phyloP scores from a whole-genome alignment of 495 filamentous ascomycete species.

The Podospora pseudopauciseta region DNA sequence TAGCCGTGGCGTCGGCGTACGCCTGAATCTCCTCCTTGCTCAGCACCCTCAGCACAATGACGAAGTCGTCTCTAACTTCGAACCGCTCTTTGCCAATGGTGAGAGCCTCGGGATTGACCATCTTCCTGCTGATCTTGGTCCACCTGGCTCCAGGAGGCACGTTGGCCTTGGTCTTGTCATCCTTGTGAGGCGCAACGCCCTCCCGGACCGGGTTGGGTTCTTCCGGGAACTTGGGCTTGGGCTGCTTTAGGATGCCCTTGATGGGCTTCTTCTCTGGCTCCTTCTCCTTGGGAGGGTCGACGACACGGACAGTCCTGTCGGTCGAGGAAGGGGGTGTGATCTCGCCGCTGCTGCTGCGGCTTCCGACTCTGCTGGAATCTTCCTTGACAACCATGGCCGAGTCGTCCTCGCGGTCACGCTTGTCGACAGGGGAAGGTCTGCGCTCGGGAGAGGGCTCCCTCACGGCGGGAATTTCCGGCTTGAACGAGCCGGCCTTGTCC shows the following conservation, averaged over 20 bases:
- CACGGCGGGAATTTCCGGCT: slow-evolving; percentile 20
- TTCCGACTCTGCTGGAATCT: slow-evolving; percentile 19
- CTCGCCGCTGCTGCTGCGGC: not conserved
- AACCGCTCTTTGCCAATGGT: slow-evolving; percentile 74
- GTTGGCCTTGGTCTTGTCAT: slow-evolving; percentile 65
- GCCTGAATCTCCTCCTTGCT: slow-evolving; percentile 78
- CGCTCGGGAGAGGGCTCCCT: slow-evolving; percentile 33
- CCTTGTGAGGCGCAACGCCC: slow-evolving; percentile 84
- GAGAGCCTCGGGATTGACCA: slow-evolving; percentile 80
- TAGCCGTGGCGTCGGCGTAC: slow-evolving; percentile 69
- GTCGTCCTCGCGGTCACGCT: slow-evolving; percentile 24
- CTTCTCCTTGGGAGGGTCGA: slow-evolving; percentile 53
- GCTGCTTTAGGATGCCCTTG: slow-evolving; percentile 60
- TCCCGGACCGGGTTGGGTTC: slow-evolving; percentile 73
- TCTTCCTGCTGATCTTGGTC: slow-evolving; percentile 81
- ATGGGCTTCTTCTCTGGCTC: slow-evolving; percentile 37
- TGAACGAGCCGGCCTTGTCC: slow-evolving; percentile 18
- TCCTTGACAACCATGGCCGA: slow-evolving; percentile 30
- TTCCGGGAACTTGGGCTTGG: slow-evolving; percentile 73
- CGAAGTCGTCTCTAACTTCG: slow-evolving; percentile 75
- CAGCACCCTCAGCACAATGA: slow-evolving; percentile 79
- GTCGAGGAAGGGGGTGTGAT: slow-evolving; percentile 10
- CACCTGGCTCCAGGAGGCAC: slow-evolving; percentile 77
- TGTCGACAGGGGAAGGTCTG: slow-evolving; percentile 23
- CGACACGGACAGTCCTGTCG: slow-evolving; percentile 50